Evolutionary conservation across 805 yeast species (phyloP), one percentile per base, ranked within the genome.

Genomic region (Zygotorulaspora florentina): DNA sequence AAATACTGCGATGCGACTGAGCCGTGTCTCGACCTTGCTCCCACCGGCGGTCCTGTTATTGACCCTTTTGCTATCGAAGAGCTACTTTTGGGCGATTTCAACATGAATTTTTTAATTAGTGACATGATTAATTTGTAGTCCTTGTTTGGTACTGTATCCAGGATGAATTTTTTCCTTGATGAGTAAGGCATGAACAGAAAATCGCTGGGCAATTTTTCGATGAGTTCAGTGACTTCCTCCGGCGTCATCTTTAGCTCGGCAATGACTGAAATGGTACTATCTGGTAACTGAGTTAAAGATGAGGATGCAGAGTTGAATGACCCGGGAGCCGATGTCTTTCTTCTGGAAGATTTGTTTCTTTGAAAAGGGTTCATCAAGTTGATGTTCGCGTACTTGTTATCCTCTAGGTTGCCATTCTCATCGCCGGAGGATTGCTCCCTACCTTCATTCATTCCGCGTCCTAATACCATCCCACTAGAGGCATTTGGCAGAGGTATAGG

Each of bases 111-210:
- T 42, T 62, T 64, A 7, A 59, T 57, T 42, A 55, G 57, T 12
- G 46, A 57, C 59, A 61, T 67, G 49, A 58, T 56, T 20, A 56
- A 47, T 51, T 64, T 66, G 40, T 67, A 63, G 47, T 67, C 67
- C 13, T 64, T 68, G 17, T 59, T 54, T 8, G 75, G 74, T 13
- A 67, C 58, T n/a, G 67, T 34, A 13, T 67, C 68, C 11, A 60
- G 38, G 47, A 70, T 45, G 2, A 68, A 47, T 51, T 70, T 77
- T 46, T 78, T 75, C 43, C 87, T 66, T 54, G 77, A 83, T 1
- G 85, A 77, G 56, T 80, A 80, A 0, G 85, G 85, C 48, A 79
- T 64, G 18, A 73, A 75, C 46, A 71, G 66, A 56, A 80, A 81
- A 55, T 79, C 73, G 1, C 70, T 61, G 0, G 86, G 86, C 17